Evolutionary conservation across 2,329 filamentous ascomycete species (phyloP).

Genomic region (Paraphoma sp.): DNA sequence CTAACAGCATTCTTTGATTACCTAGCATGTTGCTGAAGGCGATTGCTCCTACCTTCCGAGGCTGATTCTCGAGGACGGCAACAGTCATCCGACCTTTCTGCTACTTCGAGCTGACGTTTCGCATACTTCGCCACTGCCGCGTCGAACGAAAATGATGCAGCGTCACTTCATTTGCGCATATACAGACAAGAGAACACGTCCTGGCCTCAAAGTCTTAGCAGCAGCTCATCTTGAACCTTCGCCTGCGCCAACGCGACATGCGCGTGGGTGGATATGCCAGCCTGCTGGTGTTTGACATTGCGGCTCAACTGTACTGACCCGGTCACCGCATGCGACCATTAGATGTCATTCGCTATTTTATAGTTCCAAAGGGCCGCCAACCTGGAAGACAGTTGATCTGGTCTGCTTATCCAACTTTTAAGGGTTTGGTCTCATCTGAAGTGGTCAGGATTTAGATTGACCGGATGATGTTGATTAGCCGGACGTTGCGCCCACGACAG

Average conservation of each 20-base stretch:
- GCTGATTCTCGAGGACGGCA: too few relatives aligned
- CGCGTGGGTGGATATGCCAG: neutral
- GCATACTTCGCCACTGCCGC: neutral
- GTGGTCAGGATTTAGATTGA: conserved; percentile 34
- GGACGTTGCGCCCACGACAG: conserved; percentile 15
- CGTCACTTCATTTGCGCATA: neutral
- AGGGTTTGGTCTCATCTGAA: conserved; percentile 16
- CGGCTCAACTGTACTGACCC: conserved; percentile 28
- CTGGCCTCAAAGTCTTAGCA: neutral
- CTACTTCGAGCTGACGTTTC: too few relatives aligned
- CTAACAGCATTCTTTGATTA: neutral
- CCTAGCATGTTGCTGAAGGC: neutral
- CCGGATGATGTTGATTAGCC: conserved; percentile 35
- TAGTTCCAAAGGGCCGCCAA: conserved; percentile 7
- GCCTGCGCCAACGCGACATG: neutral
- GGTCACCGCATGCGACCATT: conserved; percentile 11
- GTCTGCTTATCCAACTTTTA: conserved; percentile 7
- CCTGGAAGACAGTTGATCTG: conserved; percentile 12
- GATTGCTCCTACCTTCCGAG: neutral
- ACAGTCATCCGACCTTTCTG: too few relatives aligned
- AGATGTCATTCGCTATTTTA: conserved; percentile 16
- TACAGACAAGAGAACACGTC: neutral
- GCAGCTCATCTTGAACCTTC: neutral
- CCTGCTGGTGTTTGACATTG: conserved; percentile 10
- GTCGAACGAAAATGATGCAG: neutral